phyloP scores from a whole-genome alignment of 345 rosid species.

The Lumnitzera littorea region DNA sequence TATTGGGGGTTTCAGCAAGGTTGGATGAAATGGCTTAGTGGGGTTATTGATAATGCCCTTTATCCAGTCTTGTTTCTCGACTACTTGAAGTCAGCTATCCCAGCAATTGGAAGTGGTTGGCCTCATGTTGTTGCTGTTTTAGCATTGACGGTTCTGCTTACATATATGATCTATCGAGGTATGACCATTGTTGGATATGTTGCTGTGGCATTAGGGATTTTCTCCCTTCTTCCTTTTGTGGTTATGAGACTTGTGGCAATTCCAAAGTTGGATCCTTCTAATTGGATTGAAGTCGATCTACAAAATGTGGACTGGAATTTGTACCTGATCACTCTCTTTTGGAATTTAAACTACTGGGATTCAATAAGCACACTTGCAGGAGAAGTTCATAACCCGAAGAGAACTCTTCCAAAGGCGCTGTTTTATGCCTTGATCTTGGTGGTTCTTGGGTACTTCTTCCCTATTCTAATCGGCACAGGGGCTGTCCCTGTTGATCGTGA shows the following conservation, averaged over 20 bases:
- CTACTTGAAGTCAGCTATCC: constrained; percentile 54
- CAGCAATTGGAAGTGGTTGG: constrained; percentile 44
- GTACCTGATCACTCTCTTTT: constrained; percentile 62
- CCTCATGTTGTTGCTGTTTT: constrained; percentile 42
- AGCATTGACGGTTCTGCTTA: constrained; percentile 38
- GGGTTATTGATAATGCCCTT: constrained; percentile 67
- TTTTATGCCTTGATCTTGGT: constrained; percentile 57
- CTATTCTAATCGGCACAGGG: constrained; percentile 55
- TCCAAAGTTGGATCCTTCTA: constrained; percentile 55
- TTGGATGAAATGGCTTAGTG: constrained; percentile 86
- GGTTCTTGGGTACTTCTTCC: constrained; percentile 50
- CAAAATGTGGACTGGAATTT: constrained; percentile 50
- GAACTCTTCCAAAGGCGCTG: constrained; percentile 60
- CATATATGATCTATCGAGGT: constrained; percentile 69
- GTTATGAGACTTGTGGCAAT: constrained; percentile 58
- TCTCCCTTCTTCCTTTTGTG: constrained; percentile 64
- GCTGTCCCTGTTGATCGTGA: constrained; percentile 56
- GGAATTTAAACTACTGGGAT: constrained; percentile 83
- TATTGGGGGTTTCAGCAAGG: constrained; percentile 87
- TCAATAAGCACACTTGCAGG: constrained; percentile 70
- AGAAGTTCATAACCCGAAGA: constrained; percentile 63
- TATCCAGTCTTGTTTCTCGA: constrained; percentile 73
- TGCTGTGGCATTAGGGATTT: constrained; percentile 55
- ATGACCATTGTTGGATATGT: constrained; percentile 62
- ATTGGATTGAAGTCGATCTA: constrained; percentile 54